phyloP scores from a whole-genome alignment of 352 stramenopile species.

The Phytophthora podocarpi region DNA sequence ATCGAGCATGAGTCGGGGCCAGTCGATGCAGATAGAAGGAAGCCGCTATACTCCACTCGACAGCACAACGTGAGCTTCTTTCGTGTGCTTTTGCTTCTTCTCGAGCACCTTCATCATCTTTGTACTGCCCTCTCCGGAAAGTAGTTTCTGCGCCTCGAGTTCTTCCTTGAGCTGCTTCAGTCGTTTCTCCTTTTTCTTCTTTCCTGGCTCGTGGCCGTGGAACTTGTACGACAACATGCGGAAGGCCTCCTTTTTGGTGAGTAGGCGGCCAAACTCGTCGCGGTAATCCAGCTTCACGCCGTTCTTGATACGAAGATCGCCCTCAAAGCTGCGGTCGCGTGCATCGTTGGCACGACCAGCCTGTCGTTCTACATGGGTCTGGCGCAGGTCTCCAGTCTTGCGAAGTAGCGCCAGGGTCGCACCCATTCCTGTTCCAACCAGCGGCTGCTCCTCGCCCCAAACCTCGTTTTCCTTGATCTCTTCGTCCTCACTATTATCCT shows the following conservation, averaged over 20 bases:
- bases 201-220: slow-evolving; percentile 96
- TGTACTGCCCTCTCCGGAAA: slow-evolving; percentile 75
- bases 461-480: slow-evolving; percentile 56
- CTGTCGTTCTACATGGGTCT: slow-evolving; percentile 90
- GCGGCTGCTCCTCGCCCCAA: slow-evolving; percentile 86
- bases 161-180: slow-evolving; percentile 89
- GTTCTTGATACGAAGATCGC: slow-evolving; percentile 86
- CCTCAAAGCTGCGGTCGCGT: slow-evolving; percentile 91
- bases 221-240: slow-evolving; percentile 98
- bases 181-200: slow-evolving; percentile 98
- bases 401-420: slow-evolving; percentile 93
- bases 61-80: slow-evolving; percentile 87
- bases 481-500: slow-evolving; percentile 54
- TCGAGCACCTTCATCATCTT: slow-evolving; percentile 89
- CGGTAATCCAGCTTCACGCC: slow-evolving; percentile 96
- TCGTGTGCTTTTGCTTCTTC: slow-evolving; percentile 81
- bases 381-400: slow-evolving; percentile 92
- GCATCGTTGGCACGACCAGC: slow-evolving; percentile 95
- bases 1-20: background rate
- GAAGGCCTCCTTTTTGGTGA: slow-evolving; percentile 98
- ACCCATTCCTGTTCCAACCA: slow-evolving; percentile 88
- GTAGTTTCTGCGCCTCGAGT: slow-evolving; percentile 70
- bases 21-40: background rate
- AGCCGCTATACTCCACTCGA: slow-evolving; percentile 57
- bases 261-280: slow-evolving; percentile 95